These are phyloP conservation scores for Geranium rotundifolium DNA, from an alignment of 345 rosid species.

Conservation along the genomic window DNA sequence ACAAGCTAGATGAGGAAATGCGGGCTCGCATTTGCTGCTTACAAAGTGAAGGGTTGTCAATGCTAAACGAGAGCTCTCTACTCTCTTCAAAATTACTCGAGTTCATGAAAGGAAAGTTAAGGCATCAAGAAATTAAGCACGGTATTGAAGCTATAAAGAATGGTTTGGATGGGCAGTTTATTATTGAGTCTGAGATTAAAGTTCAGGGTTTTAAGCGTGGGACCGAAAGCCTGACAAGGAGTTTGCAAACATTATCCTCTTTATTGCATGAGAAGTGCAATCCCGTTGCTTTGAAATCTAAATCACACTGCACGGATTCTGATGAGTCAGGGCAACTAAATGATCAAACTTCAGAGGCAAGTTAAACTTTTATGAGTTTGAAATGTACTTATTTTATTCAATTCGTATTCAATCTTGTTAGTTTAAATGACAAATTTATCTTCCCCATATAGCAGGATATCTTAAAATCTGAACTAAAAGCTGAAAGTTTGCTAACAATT, in stretches of 20 bases:
- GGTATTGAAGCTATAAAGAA: conserved; percentile 19
- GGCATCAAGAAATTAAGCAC: conserved; percentile 33
- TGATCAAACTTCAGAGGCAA: conserved; percentile 51
- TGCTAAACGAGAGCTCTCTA: conserved; percentile 50
- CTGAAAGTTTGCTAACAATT: conserved; percentile 60
- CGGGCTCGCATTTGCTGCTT: conserved; percentile 44
- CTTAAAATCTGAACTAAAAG: conserved; percentile 49
- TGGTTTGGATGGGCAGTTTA: conserved; percentile 53
- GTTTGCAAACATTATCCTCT: conserved; percentile 54
- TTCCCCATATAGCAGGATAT: conserved; percentile 26
- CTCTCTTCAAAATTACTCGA: conserved; percentile 55
- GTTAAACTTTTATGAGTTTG: background rate
- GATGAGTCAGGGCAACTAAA: conserved; percentile 16
- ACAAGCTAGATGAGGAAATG: conserved; percentile 69
- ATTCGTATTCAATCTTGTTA: too few relatives aligned
- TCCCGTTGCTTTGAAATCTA: conserved; percentile 28
- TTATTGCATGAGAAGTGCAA: conserved; percentile 59
- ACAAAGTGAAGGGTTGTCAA: conserved; percentile 68
- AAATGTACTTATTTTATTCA: too few relatives aligned
- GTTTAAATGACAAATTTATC: too few relatives aligned
- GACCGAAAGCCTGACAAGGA: conserved; percentile 56
- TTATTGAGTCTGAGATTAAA: conserved; percentile 65
- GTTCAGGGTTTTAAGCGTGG: conserved; percentile 59
- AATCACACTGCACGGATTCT: conserved; percentile 7
- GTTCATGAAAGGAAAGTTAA: conserved; percentile 42